Percentiles rank a stretch among this genome's conserved stretches.
Conservation (phyloP, 140 eudicot species). For the Oenanthe javanica region DNA sequence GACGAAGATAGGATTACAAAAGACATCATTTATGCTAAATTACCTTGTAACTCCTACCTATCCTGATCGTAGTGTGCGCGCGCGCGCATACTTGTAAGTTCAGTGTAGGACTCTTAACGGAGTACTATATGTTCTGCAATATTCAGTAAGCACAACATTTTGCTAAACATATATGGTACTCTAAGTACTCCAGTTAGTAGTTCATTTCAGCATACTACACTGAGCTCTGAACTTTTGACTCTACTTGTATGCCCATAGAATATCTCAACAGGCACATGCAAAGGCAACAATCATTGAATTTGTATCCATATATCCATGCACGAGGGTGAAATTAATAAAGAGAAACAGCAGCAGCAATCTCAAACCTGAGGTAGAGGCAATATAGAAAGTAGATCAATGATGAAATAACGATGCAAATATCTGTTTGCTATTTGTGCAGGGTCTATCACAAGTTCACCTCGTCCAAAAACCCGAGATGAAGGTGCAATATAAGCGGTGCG, state of each 20-base stretch:
- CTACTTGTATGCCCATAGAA: background rate
- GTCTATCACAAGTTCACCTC: slow-evolving; percentile 96
- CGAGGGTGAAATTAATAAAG: background rate
- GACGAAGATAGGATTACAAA: background rate
- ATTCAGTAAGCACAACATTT: too few species aligned
- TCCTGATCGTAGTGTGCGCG: background rate
- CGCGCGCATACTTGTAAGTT: too few species aligned
- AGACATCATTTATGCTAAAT: background rate
- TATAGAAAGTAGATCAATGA: slow-evolving; percentile 70
- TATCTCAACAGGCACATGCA: background rate
- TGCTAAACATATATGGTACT: too few species aligned
- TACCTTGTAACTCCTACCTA: background rate
- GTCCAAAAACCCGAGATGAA: slow-evolving; percentile 91
- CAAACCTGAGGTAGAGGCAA: slow-evolving; percentile 88
- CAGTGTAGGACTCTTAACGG: too few species aligned
- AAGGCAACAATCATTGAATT: background rate
- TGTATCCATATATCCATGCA: background rate
- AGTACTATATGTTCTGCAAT: too few species aligned
- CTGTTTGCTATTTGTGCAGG: slow-evolving; percentile 72
- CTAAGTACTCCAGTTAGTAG: too few species aligned
- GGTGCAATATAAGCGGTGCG: slow-evolving; percentile 96
- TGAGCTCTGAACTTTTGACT: too few species aligned
- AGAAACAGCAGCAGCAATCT: background rate
- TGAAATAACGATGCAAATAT: slow-evolving; percentile 65
- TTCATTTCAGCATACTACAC: too few species aligned